phyloP scores from a whole-genome alignment of 768 basidiomycete genomes.

The Sarcomyxa edulis region DNA sequence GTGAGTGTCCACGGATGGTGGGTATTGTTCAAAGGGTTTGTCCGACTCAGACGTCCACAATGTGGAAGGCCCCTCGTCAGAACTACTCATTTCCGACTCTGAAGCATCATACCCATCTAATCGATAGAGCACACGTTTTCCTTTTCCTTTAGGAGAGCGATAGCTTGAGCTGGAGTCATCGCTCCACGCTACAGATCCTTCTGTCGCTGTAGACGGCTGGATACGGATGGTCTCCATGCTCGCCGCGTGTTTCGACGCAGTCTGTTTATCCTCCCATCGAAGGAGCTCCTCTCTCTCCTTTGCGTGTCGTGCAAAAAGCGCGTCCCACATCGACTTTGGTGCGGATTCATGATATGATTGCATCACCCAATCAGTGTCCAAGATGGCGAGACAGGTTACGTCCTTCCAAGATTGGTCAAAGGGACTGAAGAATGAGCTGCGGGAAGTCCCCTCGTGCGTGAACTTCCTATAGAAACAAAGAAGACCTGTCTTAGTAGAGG shows the following conservation, averaged over 20 bases:
- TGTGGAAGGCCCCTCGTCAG: too few species aligned
- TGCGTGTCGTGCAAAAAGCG: conserved; percentile 52
- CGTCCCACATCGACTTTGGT: conserved; percentile 52
- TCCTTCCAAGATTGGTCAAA: conserved; percentile 48
- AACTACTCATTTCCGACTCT: too few species aligned
- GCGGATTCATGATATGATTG: conserved; percentile 23
- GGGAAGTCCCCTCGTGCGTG: conserved; percentile 56
- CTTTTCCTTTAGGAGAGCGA: too few species aligned
- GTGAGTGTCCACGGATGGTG: too few species aligned
- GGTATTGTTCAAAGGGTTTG: too few species aligned
- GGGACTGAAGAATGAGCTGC: conserved; percentile 46
- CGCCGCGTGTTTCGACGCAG: conserved; percentile 22
- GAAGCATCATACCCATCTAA: too few species aligned
- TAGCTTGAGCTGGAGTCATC: too few species aligned
- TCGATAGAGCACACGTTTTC: too few species aligned
- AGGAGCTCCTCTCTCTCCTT: conserved; percentile 52
- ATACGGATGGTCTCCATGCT: conserved; percentile 39
- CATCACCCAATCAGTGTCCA: conserved; percentile 57
- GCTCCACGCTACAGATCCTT: too few species aligned
- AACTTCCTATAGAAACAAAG: conserved; percentile 39
- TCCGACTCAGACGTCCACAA: too few species aligned
- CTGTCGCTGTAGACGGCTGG: too few species aligned
- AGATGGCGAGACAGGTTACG: conserved; percentile 52
- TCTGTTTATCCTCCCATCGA: conserved; percentile 37
- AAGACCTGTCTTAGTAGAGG: background rate